Conservation (phyloP, 805 yeast species). For the Cyberlindnera sargentensis region DNA sequence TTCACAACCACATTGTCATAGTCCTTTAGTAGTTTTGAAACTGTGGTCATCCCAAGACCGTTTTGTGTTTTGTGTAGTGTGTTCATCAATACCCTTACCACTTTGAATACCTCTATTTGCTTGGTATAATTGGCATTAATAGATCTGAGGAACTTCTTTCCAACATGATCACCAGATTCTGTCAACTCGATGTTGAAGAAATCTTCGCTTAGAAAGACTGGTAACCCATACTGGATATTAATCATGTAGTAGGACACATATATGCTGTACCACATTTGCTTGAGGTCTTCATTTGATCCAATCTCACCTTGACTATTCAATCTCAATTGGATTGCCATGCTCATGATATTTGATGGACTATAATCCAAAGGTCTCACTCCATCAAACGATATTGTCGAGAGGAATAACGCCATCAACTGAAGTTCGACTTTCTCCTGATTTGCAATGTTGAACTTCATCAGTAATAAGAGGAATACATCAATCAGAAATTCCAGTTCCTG, state of each 20-base stretch:
- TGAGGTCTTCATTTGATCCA: conserved; percentile 6
- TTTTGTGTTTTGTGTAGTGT: conserved; percentile 1
- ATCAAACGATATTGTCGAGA: conserved; percentile 7
- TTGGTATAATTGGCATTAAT: background rate
- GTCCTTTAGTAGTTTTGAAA: conserved; percentile 5
- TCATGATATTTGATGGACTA: conserved; percentile 5
- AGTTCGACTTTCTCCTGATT: conserved; percentile 6
- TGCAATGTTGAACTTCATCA: conserved; percentile 3
- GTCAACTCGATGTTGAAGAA: conserved; percentile 11
- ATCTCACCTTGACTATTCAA: conserved; percentile 11
- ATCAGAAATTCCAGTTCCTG: conserved; percentile 16
- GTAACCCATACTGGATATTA: conserved; percentile 14
- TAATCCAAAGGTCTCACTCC: conserved; percentile 4
- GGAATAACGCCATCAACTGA: conserved; percentile 6
- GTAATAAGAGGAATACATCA: conserved; percentile 8
- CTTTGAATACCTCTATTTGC: conserved; percentile 1
- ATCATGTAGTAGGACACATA: conserved; percentile 12
- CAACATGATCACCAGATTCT: background rate
- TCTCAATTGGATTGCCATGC: conserved; percentile 11
- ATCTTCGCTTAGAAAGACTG: conserved; percentile 14
- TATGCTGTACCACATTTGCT: conserved; percentile 14
- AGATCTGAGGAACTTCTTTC: background rate
- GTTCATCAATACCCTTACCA: conserved; percentile 6
- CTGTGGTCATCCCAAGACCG: background rate
- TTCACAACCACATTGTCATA: conserved; percentile 6